Evolutionary conservation across 495 filamentous ascomycete species (phyloP).

Genomic region (Hypoxylon intermedium): DNA sequence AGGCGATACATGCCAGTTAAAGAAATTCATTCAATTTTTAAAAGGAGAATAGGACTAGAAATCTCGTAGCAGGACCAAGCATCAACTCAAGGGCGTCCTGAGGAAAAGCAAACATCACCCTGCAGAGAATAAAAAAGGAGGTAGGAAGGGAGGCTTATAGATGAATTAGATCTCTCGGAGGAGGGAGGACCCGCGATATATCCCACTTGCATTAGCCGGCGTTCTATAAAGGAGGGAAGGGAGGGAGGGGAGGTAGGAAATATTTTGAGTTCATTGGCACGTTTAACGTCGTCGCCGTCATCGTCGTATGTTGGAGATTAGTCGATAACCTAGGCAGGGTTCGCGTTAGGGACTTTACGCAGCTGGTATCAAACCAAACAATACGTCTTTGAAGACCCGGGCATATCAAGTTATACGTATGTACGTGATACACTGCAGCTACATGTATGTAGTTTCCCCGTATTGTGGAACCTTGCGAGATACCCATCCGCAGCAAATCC

Average conservation of each 20-base stretch:
- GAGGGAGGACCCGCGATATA: conserved; percentile 26
- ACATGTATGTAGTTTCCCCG: no score
- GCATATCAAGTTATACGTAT: no score
- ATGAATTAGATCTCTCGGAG: conserved; percentile 25
- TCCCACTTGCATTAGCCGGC: conserved; percentile 37
- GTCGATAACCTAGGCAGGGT: neutral
- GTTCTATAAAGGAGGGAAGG: conserved; percentile 24
- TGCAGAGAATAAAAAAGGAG: conserved; percentile 1
- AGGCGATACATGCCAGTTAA: neutral
- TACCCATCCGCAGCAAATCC: no score
- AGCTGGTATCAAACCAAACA: neutral
- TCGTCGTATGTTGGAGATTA: neutral
- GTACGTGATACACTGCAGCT: no score
- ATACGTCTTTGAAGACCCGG: no score
- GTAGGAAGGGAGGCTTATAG: conserved; percentile 8
- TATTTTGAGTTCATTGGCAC: neutral
- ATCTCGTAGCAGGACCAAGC: neutral
- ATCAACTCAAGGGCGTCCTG: neutral
- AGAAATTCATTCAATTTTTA: neutral
- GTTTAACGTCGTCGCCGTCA: neutral
- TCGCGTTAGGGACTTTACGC: neutral
- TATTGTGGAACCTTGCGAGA: no score
- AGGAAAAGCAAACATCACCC: neutral
- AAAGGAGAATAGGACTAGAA: neutral
- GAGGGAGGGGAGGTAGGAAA: neutral